Base-by-base conservation (phyloP, 1,139 yeast genomes). In the Magnusiomyces fungicola region DNA sequence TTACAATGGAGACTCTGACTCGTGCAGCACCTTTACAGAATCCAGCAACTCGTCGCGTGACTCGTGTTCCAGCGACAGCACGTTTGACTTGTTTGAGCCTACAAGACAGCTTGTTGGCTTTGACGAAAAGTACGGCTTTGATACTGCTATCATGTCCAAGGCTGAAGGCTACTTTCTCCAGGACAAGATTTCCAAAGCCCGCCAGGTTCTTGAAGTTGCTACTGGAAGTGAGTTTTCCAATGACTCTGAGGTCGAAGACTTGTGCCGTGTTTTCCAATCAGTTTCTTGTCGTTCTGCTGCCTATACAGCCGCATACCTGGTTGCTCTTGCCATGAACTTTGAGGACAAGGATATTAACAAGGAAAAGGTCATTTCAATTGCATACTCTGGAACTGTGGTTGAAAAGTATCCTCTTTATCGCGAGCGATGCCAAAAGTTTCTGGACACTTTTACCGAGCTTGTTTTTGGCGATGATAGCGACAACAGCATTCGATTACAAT, bases 321-420 rank as follows among this genome's bases (percentile, higher is more conserved):
- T 94, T 7, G 62, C 69, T 4, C 55, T 67, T 25, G 51, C 49
- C 3, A 33, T 22, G 19, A 47, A 32, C 33, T 19, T 50, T 43
- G 43, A 38, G 24, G 24, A 37, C 27, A 16, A 23, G 12, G n/a
- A n/a, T 16, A 23, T 38, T 4, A 7, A 18, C 25, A 14, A 33
- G 12, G 29, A 25, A 22, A 19, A 33, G 21, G 23, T 42, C 24
- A 37, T 45, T 46, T 90, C 85, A 62, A 78, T 88, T 55, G 95
- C 95, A 45, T 87, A 86, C 57, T 94, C 87, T 61, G 97, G 97
- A 21, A 81, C 95, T 3, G 89, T 88, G 52, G 81, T 88, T 47
- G 96, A 87, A 64, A 82, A 80, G 62, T 89, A 86, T 62, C 95
- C 95, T 29, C 88, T 89, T 22, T 88, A 83, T 69, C 75, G 78